Percentiles rank a stretch among this genome's conserved stretches.
Conservation (phyloP, 768 basidiomycete species). For the Collybia sp. region DNA sequence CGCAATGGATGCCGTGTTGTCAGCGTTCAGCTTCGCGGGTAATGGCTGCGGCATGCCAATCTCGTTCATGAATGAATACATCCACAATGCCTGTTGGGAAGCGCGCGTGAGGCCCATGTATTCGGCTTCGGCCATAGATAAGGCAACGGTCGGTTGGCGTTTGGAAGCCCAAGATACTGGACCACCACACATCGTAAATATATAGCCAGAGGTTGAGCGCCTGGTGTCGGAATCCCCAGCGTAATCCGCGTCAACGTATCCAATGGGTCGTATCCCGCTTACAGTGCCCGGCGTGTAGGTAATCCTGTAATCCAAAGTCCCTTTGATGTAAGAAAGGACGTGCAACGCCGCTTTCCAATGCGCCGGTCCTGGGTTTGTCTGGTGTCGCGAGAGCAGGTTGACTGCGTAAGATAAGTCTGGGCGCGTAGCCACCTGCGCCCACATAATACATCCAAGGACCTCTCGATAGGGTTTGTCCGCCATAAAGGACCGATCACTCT, state of each 20-base stretch:
- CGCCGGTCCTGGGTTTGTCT: conserved; percentile 3
- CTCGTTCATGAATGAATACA: conserved; percentile 14
- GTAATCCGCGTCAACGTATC: conserved; percentile 22
- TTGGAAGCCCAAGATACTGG: conserved; percentile 25
- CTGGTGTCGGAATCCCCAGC: conserved; percentile 12
- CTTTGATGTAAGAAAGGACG: conserved; percentile 6
- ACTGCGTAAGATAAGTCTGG: conserved; percentile 26
- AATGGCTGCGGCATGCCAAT: conserved; percentile 4
- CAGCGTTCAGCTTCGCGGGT: conserved; percentile 10
- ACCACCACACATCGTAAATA: conserved; percentile 21
- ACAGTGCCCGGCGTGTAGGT: neutral
- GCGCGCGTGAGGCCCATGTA: conserved; percentile 23
- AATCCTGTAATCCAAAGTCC: conserved; percentile 5
- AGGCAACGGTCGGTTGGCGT: conserved; percentile 22
- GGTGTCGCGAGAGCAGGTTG: conserved; percentile 14
- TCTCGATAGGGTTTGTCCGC: conserved; percentile 6
- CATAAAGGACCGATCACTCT: neutral
- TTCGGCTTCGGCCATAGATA: conserved; percentile 32
- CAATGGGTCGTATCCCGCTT: conserved; percentile 1
- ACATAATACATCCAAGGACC: conserved; percentile 20
- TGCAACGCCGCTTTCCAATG: conserved; percentile 8
- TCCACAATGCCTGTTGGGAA: conserved; percentile 18
- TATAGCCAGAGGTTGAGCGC: conserved; percentile 21
- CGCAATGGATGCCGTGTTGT: conserved; percentile 23
- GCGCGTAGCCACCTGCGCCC: conserved; percentile 18